A percentile compares a stretch with the other conserved stretches of the same genome.
These are phyloP conservation scores for Reticulascus tulasneorum DNA, from an alignment of 2,329 filamentous ascomycete genomes.

Conservation along the genomic window DNA sequence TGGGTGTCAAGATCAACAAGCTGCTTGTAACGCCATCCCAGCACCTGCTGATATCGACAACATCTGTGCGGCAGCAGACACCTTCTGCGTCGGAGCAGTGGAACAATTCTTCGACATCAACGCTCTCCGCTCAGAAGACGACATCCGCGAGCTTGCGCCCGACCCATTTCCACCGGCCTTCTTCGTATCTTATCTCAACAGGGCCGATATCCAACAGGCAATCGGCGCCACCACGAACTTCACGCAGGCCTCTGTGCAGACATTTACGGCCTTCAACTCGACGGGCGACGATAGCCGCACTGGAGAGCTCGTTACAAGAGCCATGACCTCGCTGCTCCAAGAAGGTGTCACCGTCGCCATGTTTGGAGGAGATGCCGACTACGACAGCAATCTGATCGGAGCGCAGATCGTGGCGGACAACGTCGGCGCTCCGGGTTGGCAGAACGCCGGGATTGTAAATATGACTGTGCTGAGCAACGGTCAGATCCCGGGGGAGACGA, in stretches of 20 bases:
- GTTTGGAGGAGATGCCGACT: slow-evolving; percentile 6
- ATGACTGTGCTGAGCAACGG: slow-evolving; percentile 4
- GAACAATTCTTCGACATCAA: slow-evolving; percentile 6
- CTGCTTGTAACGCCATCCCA: slow-evolving; percentile 1
- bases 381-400: slow-evolving; percentile 8
- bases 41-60: no score
- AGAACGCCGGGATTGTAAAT: slow-evolving; percentile 4
- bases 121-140: slow-evolving; percentile 2
- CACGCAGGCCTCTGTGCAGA: slow-evolving; percentile 1
- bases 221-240: slow-evolving; percentile 8
- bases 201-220: slow-evolving; percentile 4
- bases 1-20: slow-evolving; percentile 3
- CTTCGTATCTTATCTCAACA: slow-evolving; percentile 6
- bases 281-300: slow-evolving; percentile 8
- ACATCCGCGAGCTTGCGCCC: neutral
- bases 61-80: slow-evolving; percentile 2
- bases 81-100: slow-evolving; percentile 1
- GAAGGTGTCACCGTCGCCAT: slow-evolving; percentile 6
- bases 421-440: slow-evolving; percentile 3
- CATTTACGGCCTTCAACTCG: neutral
- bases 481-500: slow-evolving; percentile 6
- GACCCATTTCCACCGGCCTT: neutral
- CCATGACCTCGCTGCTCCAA: neutral
- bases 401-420: slow-evolving; percentile 1
- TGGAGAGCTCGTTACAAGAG: neutral